Base-by-base conservation (phyloP, 257 asterid species). In the Lavandula angustifolia region DNA sequence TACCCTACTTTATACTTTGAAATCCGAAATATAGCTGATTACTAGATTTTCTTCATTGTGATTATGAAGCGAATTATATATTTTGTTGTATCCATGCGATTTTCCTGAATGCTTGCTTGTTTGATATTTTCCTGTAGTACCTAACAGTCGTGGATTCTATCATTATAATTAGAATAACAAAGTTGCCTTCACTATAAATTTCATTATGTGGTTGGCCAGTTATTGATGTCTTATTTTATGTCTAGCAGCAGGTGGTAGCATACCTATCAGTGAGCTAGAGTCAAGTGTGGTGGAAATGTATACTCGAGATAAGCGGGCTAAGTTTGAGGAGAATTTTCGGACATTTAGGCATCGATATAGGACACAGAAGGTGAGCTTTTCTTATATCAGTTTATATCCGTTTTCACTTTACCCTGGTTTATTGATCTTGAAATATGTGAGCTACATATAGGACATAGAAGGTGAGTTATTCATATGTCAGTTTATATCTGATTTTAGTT, bases 231-330 rank as follows among this genome's bases (percentile, higher is more conserved):
- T 69, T 34, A 16, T 61, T 51, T 38, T 33, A 13, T 10, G 54
- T 59, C 65, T 60, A 73, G 31, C 85, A 91, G 96, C 95, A 33
- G 95, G 98, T 74, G 81, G 82, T 52, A 75, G 74, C 51, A 74
- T 77, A 47, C 78, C 94, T 31, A 6, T 85, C 69, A 76, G 76
- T 74, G 86, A 81, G 58, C 71, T 85, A 54, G 95, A 85, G 73
- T 76, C 75, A 31, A 85, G 76, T 71, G 81, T 82, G 72, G 90
- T 67, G 63, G 79, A 78, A 64, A 70, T 76, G 70, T 84, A 83
- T 60, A 70, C 74, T 67, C 80, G 75, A n/a, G 98, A 89, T 68
- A 51, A 68, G 75, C 83, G 69, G 76, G 78, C 76, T 64, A 80
- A 83, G 66, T 77, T 75, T 79, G 86, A 82, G 75, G 88, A 82